phyloP scores from a whole-genome alignment of 106 monocot species.

The Dendrobium officinale region DNA sequence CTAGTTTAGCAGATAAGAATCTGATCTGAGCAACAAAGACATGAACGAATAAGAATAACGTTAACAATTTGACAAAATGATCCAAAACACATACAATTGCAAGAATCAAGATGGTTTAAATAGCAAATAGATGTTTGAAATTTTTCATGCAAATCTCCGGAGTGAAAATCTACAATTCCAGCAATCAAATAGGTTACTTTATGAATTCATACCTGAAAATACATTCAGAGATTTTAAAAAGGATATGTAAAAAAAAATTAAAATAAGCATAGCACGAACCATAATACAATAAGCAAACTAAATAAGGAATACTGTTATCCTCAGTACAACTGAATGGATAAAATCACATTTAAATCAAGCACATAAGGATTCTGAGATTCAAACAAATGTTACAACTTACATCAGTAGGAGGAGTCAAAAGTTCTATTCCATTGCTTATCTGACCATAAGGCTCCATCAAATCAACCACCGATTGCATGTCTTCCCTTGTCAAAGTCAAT shows the following conservation, averaged over 20 bases:
- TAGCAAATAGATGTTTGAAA: background rate
- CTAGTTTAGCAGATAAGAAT: background rate
- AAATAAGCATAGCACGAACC: background rate
- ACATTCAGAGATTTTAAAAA: background rate
- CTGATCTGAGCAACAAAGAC: background rate
- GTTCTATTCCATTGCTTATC: constrained; percentile 85
- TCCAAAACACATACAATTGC: too few relatives aligned
- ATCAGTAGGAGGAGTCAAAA: constrained; percentile 59
- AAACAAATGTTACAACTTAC: constrained; percentile 35
- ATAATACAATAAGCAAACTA: background rate
- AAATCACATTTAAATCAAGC: background rate
- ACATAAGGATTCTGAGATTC: background rate
- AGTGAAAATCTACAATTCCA: background rate
- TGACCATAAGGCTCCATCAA: constrained; percentile 93
- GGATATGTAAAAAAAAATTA: background rate
- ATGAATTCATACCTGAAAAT: background rate
- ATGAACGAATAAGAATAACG: background rate
- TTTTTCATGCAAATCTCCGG: background rate
- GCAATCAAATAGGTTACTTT: background rate
- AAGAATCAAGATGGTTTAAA: too few relatives aligned
- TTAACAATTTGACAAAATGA: background rate
- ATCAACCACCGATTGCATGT: constrained; percentile 72
- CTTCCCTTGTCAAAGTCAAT: constrained; percentile 57
- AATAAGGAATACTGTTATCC: background rate
- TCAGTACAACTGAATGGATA: background rate